These are phyloP conservation scores for Rubia balearica DNA, from an alignment of 305 asterid genomes.

Conservation along the genomic window DNA sequence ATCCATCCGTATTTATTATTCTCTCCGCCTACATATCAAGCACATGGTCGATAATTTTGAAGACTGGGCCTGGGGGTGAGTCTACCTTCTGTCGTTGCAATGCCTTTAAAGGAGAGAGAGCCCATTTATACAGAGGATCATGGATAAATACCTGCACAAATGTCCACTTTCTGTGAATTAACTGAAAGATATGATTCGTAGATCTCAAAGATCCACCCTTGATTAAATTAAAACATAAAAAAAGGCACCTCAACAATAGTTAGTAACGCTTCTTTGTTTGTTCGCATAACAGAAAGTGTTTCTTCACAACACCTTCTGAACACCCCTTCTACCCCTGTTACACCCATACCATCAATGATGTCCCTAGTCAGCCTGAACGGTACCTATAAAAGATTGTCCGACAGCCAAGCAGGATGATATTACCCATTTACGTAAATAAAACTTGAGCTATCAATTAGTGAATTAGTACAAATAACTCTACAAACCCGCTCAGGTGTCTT, in stretches of 20 bases:
- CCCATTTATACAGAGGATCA: conserved; percentile 97
- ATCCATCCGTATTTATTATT: neutral
- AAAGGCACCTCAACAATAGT: conserved; percentile 78
- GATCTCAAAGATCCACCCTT: neutral
- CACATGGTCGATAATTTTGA: neutral
- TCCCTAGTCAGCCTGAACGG: conserved; percentile 95
- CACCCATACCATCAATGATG: conserved; percentile 94
- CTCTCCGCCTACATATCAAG: neutral
- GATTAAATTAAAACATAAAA: conserved; percentile 2
- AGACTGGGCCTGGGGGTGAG: neutral
- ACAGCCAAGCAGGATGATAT: conserved; percentile 8
- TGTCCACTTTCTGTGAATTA: neutral
- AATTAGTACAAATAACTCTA: conserved; percentile 20
- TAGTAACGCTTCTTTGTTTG: conserved; percentile 90
- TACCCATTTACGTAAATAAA: neutral
- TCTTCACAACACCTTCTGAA: conserved; percentile 95
- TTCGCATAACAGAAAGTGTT: conserved; percentile 91
- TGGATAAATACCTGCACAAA: conserved; percentile 87
- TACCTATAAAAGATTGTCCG: conserved; percentile 44
- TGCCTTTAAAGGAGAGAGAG: conserved; percentile 94
- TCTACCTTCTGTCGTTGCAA: conserved; percentile 97
- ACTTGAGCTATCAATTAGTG: conserved; percentile 1
- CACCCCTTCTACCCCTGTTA: conserved; percentile 97
- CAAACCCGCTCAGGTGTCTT: conserved; percentile 95
- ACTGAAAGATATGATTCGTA: too few relatives aligned